Evolutionary conservation across 2,329 filamentous ascomycete species (phyloP), one percentile per base, ranked within the genome.

Genomic region (Rhynchosporium secalis): DNA sequence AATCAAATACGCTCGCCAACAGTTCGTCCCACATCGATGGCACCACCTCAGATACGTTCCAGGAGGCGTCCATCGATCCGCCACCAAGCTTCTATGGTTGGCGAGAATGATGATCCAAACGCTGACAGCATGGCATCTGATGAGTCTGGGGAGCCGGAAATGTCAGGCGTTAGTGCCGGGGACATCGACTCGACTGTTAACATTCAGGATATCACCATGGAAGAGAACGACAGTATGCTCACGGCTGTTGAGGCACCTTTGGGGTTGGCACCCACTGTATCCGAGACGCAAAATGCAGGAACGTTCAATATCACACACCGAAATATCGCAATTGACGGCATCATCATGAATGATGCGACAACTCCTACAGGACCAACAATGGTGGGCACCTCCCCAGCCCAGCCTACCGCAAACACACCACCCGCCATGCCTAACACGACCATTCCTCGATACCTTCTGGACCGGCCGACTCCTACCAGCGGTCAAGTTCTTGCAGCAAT

Each of bases 291-390:
- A 70, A 91, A 96, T 69, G 85, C 90, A 12, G 92, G 94, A 61
- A 92, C 92, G 0, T 97, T 98, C 77, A 96, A 96, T 77, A 96
- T 97, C 71, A 92, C 91, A 6, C 94, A 97, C 75, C 88, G 90
- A 58, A 88, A 88, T 54, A 86, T 89, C 1, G 86, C 95, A 41
- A 92, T 96, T 72, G 92, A 91, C 56, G 96, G 91, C 75, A 88
- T 94, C 62, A 86, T 94, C 62, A 86, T 88, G 69, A 92, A 90
- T 72, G 81, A 83, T 31, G 86, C 86, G 62, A 83, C 85, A 40
- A 84, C 88, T 3, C 87, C 89, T 49, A 83, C 85, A 7, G 86
- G 88, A 20, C 84, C 87, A 10, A 78, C 86, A 31, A 85, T 94
- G 65, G 88, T 94, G 65, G 88, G 88, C 15, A 80, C 95, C 59